phyloP scores from a whole-genome alignment of 495 filamentous ascomycete species.

The Usnea hakonensis region DNA sequence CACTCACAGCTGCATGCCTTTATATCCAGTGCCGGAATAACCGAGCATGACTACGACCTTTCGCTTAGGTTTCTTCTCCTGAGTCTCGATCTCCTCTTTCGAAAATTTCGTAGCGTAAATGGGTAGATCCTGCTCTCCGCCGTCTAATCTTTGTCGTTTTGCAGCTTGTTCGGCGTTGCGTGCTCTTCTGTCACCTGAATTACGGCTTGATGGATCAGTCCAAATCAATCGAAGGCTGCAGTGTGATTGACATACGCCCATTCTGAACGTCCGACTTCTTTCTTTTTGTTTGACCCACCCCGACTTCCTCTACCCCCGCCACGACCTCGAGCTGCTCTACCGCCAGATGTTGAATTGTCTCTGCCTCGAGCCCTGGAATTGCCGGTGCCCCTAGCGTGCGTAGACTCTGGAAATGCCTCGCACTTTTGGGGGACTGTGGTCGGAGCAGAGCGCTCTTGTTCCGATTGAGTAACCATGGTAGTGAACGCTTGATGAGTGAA shows the following conservation, averaged over 20 bases:
- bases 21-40: conserved; percentile 95
- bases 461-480: not conserved
- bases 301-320: conserved; percentile 21
- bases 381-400: not conserved
- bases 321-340: conserved; percentile 4
- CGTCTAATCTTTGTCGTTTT: conserved; percentile 52
- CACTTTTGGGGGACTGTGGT: not conserved
- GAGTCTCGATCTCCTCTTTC: conserved; percentile 72
- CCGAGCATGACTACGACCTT: conserved; percentile 94
- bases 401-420: not conserved
- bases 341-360: not conserved
- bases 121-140: conserved; percentile 33
- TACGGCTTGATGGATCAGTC: conserved; percentile 59
- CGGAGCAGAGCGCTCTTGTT: not conserved
- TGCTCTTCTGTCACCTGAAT: conserved; percentile 55
- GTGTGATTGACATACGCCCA: conserved; percentile 46
- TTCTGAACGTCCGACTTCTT: conserved; percentile 58
- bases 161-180: conserved; percentile 49
- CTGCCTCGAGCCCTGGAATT: not conserved
- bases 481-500: not conserved
- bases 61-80: conserved; percentile 80
- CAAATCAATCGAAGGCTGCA: conserved; percentile 18
- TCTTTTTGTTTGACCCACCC: conserved; percentile 48
- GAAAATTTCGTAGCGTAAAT: conserved; percentile 53
- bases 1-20: conserved; percentile 79